phyloP scores from a whole-genome alignment of 768 basidiomycete species.

The Termitomyces sp. region DNA sequence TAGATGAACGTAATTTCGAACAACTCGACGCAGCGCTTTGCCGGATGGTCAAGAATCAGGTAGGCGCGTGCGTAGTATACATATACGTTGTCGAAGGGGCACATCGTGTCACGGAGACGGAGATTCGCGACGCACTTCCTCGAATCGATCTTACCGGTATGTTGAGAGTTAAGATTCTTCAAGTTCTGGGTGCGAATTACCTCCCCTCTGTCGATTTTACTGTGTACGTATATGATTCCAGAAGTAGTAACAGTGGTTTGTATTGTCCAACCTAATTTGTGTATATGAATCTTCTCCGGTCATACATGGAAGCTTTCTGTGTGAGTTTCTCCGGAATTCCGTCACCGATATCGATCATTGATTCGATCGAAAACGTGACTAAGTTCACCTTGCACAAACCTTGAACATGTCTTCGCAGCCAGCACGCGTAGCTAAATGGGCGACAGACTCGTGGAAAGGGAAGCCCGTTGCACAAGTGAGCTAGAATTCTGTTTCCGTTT shows the following conservation, averaged over 20 bases:
- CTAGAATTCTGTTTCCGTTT: neutral
- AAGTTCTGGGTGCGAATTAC: neutral
- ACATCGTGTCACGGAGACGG: neutral
- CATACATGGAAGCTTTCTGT: neutral
- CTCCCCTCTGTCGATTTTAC: conserved; percentile 1
- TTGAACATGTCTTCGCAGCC: neutral
- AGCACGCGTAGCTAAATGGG: conserved; percentile 39
- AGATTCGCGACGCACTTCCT: neutral
- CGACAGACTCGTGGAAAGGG: conserved; percentile 73
- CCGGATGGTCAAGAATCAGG: neutral
- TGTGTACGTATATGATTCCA: neutral
- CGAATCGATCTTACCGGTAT: neutral
- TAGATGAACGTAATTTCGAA: neutral
- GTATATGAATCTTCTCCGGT: neutral
- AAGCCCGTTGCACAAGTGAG: conserved; percentile 73
- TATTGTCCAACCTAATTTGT: neutral
- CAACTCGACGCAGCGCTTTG: neutral
- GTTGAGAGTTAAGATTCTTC: neutral
- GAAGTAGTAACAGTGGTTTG: neutral
- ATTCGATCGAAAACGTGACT: neutral
- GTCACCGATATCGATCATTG: neutral
- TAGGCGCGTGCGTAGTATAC: neutral
- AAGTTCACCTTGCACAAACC: neutral
- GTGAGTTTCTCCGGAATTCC: too few relatives aligned
- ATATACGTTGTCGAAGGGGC: neutral